Evolutionary conservation across 768 basidiomycete genomes (phyloP).

Genomic region (Phallus indusiatus): DNA sequence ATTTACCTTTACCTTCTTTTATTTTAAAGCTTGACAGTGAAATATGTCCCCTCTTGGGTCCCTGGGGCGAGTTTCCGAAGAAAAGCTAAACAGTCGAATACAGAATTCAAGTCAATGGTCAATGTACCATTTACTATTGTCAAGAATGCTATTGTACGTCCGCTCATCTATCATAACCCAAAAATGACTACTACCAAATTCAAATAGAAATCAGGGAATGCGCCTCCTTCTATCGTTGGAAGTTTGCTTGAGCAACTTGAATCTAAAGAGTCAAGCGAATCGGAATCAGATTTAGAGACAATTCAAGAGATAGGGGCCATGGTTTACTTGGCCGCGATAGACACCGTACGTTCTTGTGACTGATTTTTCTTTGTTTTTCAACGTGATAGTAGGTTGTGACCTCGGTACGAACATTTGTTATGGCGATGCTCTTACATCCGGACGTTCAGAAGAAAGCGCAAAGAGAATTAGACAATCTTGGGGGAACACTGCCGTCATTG

Average conservation of each 20-base stretch:
- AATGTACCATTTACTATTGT: conserved; percentile 32
- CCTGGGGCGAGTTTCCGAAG: conserved; percentile 29
- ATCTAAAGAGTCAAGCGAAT: neutral
- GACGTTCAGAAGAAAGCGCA: conserved; percentile 10
- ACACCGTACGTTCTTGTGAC: conserved; percentile 4
- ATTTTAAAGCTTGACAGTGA: conserved; percentile 19
- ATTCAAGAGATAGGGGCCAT: conserved; percentile 3
- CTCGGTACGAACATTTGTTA: conserved; percentile 4
- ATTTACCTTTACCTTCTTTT: neutral
- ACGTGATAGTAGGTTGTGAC: neutral
- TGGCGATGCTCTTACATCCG: conserved; percentile 11
- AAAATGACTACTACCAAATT: neutral
- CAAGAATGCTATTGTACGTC: conserved; percentile 26
- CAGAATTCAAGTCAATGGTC: conserved; percentile 22
- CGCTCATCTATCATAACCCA: neutral
- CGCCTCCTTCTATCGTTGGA: neutral
- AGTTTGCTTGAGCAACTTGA: neutral
- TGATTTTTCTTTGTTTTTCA: neutral
- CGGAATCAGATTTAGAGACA: neutral
- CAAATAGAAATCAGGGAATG: conserved; percentile 4
- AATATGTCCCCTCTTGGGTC: conserved; percentile 29
- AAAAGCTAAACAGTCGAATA: conserved; percentile 21
- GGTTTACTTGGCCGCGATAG: conserved; percentile 1
- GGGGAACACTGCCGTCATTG: conserved; percentile 8
- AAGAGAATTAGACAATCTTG: conserved; percentile 12